phyloP scores from a whole-genome alignment of 768 basidiomycete genomes.

The Suillus lakei region DNA sequence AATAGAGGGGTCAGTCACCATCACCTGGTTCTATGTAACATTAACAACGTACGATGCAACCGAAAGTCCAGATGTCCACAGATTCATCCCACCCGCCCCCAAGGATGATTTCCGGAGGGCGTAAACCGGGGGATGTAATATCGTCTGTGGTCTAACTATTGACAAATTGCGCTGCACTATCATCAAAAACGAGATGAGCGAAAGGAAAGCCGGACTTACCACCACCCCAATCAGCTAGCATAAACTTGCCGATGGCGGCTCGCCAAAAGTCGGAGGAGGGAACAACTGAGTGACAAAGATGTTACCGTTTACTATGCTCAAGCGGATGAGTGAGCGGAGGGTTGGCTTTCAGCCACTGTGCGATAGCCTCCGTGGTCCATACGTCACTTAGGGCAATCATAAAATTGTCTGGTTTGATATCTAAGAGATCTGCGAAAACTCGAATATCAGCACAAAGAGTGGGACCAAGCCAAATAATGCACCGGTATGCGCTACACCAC shows the following conservation, averaged over 20 bases:
- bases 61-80: slow-evolving; percentile 33
- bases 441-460: not conserved
- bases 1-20: not conserved
- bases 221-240: slow-evolving; percentile 21
- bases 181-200: not conserved
- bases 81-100: slow-evolving; percentile 20
- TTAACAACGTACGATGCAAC: slow-evolving; percentile 25
- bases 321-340: slow-evolving; percentile 22
- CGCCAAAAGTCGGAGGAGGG: slow-evolving; percentile 21
- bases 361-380: slow-evolving; percentile 15
- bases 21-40: slow-evolving; percentile 26
- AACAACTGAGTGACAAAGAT: slow-evolving; percentile 20
- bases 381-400: slow-evolving; percentile 17
- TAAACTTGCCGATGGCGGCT: slow-evolving; percentile 20
- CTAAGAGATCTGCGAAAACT: slow-evolving; percentile 11
- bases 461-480: not conserved
- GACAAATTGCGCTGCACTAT: slow-evolving; percentile 10
- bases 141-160: slow-evolving; percentile 18
- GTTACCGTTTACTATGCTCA: slow-evolving; percentile 19
- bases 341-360: slow-evolving; percentile 19
- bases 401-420: slow-evolving; percentile 31
- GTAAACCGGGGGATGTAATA: slow-evolving; percentile 20
- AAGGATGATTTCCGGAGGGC: slow-evolving; percentile 32
- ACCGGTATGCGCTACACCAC: slow-evolving; percentile 31
- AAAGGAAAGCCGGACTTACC: slow-evolving; percentile 8